Base-by-base conservation (phyloP, 2,329 filamentous ascomycete genomes). In the Neurospora sp. region DNA sequence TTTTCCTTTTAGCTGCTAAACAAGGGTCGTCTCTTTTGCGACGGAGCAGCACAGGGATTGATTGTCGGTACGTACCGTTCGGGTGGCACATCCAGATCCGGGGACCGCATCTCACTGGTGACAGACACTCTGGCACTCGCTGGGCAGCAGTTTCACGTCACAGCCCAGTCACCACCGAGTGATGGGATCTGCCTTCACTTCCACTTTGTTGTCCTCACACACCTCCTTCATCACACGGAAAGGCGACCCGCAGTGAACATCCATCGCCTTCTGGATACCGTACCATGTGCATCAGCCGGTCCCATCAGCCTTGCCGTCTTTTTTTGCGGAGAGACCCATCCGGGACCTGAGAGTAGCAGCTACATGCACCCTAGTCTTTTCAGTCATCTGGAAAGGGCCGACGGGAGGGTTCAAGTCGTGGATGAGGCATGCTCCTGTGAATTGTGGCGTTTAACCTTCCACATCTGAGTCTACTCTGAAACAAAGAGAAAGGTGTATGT, bases 41-140 rank as follows among this genome's bases (percentile, higher is more conserved):
- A 33, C 52, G 23, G 52, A 62, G 28, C 52, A 36, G 8, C 52
- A 62, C 52, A 62, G 23, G 52, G 52, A 62, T 62, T 62, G 52
- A 33, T 17, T 39, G 66, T 65, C 43, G 37, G 46, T 66, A 70
- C 52, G 69, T 70, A 68, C 52, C 66, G 19, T 10, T 62, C 28
- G 66, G 66, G 28, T 67, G 66, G 66, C 67, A 66, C 41, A 67
- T 57, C 70, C 39, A 62, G 23, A 66, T 67, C 57, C 67, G 62
- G 36, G 41, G 69, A 52, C 66, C 46, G 67, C 68, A 71, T 62
- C 52, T 33, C 23, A 62, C 23, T n/a, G 52, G 52, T 62, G 52
- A 62, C 52, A 62, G 52, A 62, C 52, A 62, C 23, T 57, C 23
- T 36, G 52, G 23, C 23, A 57, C 52, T 57, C 23, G 52, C 52